Evolutionary conservation across 202 grass and related monocot species (phyloP).

Genomic region (Zizania palustris): DNA sequence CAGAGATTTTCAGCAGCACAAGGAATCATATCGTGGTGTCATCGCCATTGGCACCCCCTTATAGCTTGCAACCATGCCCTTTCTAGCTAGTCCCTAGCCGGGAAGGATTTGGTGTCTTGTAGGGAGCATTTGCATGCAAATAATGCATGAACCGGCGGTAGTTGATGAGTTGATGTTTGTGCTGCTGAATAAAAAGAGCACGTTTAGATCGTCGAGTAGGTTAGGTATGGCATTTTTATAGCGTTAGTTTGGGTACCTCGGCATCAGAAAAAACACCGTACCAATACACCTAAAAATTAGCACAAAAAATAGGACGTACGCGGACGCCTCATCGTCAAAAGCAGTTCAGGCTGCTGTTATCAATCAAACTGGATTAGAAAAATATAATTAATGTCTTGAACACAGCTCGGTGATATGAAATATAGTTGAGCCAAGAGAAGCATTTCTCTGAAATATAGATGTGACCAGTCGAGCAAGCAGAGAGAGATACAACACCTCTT

Average conservation of each 20-base stretch:
- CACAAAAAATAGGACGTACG: too few species aligned
- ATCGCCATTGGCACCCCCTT: not conserved
- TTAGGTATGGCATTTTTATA: not conserved
- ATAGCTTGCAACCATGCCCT: not conserved
- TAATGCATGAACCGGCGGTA: not conserved
- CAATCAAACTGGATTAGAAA: too few species aligned
- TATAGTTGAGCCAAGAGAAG: not conserved
- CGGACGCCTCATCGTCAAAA: too few species aligned
- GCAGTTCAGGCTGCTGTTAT: too few species aligned
- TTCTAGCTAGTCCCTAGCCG: too few species aligned
- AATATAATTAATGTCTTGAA: too few species aligned
- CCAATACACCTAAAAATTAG: too few species aligned
- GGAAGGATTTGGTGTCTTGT: slow-evolving; percentile 15
- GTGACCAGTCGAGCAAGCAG: slow-evolving; percentile 19
- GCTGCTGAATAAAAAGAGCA: not conserved
- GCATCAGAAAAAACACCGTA: too few species aligned
- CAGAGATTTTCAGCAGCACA: slow-evolving; percentile 30
- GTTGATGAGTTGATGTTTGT: slow-evolving; percentile 22
- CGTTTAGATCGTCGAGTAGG: not conserved
- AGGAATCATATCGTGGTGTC: slow-evolving; percentile 12
- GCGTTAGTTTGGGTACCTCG: not conserved
- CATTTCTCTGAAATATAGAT: not conserved
- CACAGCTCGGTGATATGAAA: slow-evolving; percentile 14
- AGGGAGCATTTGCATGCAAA: not conserved
- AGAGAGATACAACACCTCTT: slow-evolving; percentile 24